Evolutionary conservation across 768 basidiomycete genomes (phyloP).

Genomic region (Leccinum variicolor): DNA sequence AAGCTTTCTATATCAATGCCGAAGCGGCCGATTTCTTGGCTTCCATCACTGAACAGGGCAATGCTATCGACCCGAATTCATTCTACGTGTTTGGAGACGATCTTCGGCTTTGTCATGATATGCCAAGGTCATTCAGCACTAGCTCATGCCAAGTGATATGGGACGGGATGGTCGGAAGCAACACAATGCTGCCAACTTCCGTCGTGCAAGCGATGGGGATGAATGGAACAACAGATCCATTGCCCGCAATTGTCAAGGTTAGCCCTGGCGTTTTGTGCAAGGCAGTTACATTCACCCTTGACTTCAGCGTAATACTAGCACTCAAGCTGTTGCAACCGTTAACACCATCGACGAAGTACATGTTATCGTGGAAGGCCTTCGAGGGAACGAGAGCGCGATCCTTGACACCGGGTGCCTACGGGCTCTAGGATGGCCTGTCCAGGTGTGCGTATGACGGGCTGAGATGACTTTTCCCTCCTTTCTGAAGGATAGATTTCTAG

Average conservation of each 20-base stretch:
- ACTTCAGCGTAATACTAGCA: constrained; percentile 1
- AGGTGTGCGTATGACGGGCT: constrained; percentile 45
- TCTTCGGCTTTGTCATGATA: constrained; percentile 56
- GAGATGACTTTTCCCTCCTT: not conserved
- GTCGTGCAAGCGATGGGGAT: not conserved
- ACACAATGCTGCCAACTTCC: constrained; percentile 1
- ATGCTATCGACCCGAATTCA: constrained; percentile 40
- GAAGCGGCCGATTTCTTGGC: constrained; percentile 52
- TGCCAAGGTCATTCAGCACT: constrained; percentile 37
- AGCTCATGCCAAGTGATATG: constrained; percentile 54
- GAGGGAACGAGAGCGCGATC: constrained; percentile 32
- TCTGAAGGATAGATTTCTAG: constrained; percentile 32
- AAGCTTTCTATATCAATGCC: constrained; percentile 63
- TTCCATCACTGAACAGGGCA: constrained; percentile 47
- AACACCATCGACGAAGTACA: constrained; percentile 18
- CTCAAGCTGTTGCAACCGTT: constrained; percentile 19
- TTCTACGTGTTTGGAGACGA: constrained; percentile 46
- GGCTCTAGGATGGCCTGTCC: constrained; percentile 68
- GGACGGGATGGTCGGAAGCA: constrained; percentile 35
- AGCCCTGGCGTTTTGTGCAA: not conserved
- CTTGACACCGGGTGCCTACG: constrained; percentile 50
- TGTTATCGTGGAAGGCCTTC: constrained; percentile 35
- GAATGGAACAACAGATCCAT: not conserved
- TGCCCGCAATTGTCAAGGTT: constrained; percentile 1
- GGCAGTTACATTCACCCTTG: not conserved